These are phyloP conservation scores for Purpureocillium lavendulum DNA, from an alignment of 2,329 filamentous ascomycete species.

Conservation along the genomic window DNA sequence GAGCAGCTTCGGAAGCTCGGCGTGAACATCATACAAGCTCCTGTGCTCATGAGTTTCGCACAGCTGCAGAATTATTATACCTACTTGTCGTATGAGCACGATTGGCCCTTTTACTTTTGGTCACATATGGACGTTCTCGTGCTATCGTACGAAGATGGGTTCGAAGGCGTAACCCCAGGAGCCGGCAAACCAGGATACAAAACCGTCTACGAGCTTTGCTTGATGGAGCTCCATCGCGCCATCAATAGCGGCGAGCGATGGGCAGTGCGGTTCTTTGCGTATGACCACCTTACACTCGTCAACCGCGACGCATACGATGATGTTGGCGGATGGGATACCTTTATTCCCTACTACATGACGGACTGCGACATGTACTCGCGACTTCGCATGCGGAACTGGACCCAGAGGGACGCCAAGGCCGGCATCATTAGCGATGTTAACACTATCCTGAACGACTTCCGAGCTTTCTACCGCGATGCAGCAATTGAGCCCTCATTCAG, in stretches of 20 bases:
- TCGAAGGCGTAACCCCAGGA: slow-evolving; percentile 20
- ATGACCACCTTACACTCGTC: slow-evolving; percentile 49
- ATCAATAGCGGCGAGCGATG: slow-evolving; percentile 26
- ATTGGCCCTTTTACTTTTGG: slow-evolving; percentile 46
- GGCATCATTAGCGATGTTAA: slow-evolving; percentile 39
- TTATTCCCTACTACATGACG: slow-evolving; percentile 49
- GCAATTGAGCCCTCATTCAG: slow-evolving; percentile 24
- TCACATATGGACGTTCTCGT: slow-evolving; percentile 45
- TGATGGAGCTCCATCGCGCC: slow-evolving; percentile 24
- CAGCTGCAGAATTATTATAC: slow-evolving; percentile 49
- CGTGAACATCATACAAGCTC: slow-evolving; percentile 41
- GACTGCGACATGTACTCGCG: slow-evolving; percentile 49
- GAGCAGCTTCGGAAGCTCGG: slow-evolving; percentile 39
- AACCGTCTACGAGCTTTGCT: slow-evolving; percentile 30
- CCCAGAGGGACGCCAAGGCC: slow-evolving; percentile 25
- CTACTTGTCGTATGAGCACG: slow-evolving; percentile 30
- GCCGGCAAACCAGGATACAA: slow-evolving; percentile 29
- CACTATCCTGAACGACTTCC: slow-evolving; percentile 33
- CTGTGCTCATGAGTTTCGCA: slow-evolving; percentile 43
- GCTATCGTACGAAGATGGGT: slow-evolving; percentile 30
- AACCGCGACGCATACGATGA: slow-evolving; percentile 42
- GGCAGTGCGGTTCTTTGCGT: slow-evolving; percentile 48
- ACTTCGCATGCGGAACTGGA: slow-evolving; percentile 35
- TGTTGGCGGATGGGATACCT: slow-evolving; percentile 47
- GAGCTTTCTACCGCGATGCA: slow-evolving; percentile 35